Percentiles rank a stretch among this genome's conserved stretches.
Evolutionary conservation across 2,329 filamentous ascomycete species (phyloP).

Genomic region (Fusarium papillatum): DNA sequence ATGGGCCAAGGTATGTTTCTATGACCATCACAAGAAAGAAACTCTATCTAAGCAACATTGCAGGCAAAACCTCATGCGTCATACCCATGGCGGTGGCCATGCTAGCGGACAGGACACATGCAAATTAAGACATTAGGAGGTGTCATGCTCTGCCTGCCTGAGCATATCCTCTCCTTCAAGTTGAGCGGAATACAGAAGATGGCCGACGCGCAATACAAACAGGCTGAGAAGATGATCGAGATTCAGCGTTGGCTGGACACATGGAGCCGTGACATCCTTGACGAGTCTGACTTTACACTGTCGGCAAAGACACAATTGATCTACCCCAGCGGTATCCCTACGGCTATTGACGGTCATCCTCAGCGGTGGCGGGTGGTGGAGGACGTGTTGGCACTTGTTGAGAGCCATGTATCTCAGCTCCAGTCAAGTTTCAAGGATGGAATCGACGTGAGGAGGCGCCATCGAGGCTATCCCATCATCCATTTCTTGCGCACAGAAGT

Average conservation of each 20-base stretch:
- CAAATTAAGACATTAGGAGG: constrained; percentile 61
- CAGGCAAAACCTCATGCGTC: constrained; percentile 70
- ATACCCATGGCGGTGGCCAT: constrained; percentile 64
- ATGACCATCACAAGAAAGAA: neutral
- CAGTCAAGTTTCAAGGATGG: constrained; percentile 51
- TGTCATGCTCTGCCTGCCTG: constrained; percentile 71
- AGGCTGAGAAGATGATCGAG: constrained; percentile 62
- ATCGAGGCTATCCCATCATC: constrained; percentile 65
- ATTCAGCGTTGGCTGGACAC: constrained; percentile 64
- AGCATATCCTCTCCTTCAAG: constrained; percentile 75
- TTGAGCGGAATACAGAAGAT: constrained; percentile 71
- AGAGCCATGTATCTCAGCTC: constrained; percentile 54
- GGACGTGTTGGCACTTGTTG: constrained; percentile 55
- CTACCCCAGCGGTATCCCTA: constrained; percentile 66
- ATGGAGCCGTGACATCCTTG: constrained; percentile 70
- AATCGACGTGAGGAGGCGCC: constrained; percentile 61
- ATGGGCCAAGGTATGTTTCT: constrained; percentile 68
- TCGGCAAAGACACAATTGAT: constrained; percentile 68
- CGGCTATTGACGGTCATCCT: constrained; percentile 65
- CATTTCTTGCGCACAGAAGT: constrained; percentile 66
- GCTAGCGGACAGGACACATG: constrained; percentile 57
- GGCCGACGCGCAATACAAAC: constrained; percentile 56
- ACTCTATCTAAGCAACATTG: neutral
- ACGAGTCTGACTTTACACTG: constrained; percentile 73
- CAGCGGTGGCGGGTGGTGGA: constrained; percentile 64